A percentile compares a stretch with the other conserved stretches of the same genome.
Conservation (phyloP, 306 rosid species). For the Vigna reflexopilosa region DNA sequence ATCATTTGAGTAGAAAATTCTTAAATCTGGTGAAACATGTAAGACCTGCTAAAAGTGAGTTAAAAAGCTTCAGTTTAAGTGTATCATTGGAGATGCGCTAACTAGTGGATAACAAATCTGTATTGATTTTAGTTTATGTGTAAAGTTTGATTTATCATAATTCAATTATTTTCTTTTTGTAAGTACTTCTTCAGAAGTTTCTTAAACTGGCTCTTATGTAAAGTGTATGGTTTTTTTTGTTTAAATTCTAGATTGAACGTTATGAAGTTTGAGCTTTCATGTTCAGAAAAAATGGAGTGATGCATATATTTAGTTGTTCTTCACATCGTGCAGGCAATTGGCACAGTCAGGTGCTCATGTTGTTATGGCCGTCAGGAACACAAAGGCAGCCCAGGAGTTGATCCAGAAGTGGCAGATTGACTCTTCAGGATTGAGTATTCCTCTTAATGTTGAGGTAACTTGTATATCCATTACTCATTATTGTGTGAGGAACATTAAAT, state of each 20-base stretch:
- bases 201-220: neutral
- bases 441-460: conserved; percentile 91
- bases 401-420: conserved; percentile 92
- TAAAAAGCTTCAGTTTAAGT: neutral
- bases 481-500: conserved; percentile 20
- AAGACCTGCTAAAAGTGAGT: neutral
- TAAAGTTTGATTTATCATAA: neutral
- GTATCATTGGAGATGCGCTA: neutral
- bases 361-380: conserved; percentile 98
- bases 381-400: conserved; percentile 77
- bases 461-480: conserved; percentile 1
- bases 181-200: neutral
- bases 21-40: neutral
- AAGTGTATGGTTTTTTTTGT: neutral
- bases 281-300: neutral
- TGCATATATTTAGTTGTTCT: conserved; percentile 3
- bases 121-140: neutral
- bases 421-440: conserved; percentile 79
- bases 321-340: conserved; percentile 74
- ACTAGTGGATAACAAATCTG: neutral
- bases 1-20: neutral
- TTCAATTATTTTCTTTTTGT: conserved; percentile 1
- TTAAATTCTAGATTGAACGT: conserved; percentile 15
- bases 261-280: neutral
- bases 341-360: conserved; percentile 97